Evolutionary conservation across 1,284 basidiomycete species (phyloP).

Genomic region (Moesziomyces parantarcticus): DNA sequence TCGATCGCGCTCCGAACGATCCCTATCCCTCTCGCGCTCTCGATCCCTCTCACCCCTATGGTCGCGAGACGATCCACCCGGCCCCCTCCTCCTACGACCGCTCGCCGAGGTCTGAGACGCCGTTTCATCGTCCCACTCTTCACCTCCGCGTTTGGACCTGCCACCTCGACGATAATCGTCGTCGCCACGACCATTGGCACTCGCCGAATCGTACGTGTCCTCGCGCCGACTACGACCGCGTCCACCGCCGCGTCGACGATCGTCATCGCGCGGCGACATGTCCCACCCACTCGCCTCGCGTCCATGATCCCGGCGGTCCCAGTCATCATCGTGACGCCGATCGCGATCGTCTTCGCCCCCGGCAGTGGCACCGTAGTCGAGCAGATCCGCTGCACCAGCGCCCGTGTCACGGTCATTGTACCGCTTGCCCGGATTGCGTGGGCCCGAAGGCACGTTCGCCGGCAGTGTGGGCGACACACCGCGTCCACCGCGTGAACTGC

Average conservation of each 20-base stretch:
- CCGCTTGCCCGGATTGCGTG: conserved; percentile 52
- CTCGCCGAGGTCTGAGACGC: conserved; percentile 31
- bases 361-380: conserved; percentile 62
- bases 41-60: conserved; percentile 15
- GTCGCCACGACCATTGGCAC: conserved; percentile 8
- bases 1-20: conserved; percentile 18
- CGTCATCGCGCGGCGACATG: conserved; percentile 10
- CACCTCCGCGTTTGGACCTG: conserved; percentile 25
- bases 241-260: conserved; percentile 1
- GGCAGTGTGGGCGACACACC: conserved; percentile 44
- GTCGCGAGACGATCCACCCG: background rate
- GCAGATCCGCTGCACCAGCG: conserved; percentile 52
- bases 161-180: conserved; percentile 9
- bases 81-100: conserved; percentile 1
- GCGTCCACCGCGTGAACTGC: conserved; percentile 18
- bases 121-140: conserved; percentile 34
- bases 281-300: conserved; percentile 12
- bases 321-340: conserved; percentile 14
- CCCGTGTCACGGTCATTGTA: conserved; percentile 65
- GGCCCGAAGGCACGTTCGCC: conserved; percentile 53
- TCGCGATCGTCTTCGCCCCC: conserved; percentile 24
- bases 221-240: conserved; percentile 24
- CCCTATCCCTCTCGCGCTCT: conserved; percentile 23
- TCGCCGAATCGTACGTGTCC: conserved; percentile 9
- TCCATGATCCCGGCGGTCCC: conserved; percentile 6